A percentile compares a stretch with the other conserved stretches of the same genome.
These are phyloP conservation scores for Solanum lycopersicoides DNA, from an alignment of 257 asterid genomes.

Conservation along the genomic window DNA sequence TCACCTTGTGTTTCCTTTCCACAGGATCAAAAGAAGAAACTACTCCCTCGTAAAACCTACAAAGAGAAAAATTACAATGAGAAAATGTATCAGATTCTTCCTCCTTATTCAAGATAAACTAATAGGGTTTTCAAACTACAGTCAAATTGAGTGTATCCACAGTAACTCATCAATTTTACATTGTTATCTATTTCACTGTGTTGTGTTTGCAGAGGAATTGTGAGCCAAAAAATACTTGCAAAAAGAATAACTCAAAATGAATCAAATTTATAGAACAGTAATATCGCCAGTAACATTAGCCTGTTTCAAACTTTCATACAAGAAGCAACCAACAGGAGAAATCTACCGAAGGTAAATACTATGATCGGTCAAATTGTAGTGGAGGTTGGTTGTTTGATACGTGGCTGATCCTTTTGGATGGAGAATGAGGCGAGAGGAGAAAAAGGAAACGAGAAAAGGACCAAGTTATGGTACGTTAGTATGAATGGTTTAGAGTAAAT, in stretches of 20 bases:
- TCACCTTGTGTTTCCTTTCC: constrained; percentile 39
- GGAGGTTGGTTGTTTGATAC: neutral
- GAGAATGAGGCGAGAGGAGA: neutral
- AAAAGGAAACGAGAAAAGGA: neutral
- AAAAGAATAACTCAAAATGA: neutral
- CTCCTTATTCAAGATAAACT: too few relatives aligned
- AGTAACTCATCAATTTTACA: neutral
- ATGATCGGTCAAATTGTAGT: neutral
- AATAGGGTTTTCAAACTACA: neutral
- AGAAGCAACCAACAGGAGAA: neutral
- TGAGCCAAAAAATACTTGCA: neutral
- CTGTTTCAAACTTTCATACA: neutral
- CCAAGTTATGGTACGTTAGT: neutral
- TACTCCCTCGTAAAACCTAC: constrained; percentile 45
- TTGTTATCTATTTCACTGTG: neutral
- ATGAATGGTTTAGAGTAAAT: neutral
- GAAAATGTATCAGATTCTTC: neutral
- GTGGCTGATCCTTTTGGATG: neutral
- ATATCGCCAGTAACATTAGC: neutral
- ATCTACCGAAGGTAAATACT: neutral
- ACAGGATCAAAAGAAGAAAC: constrained; percentile 31
- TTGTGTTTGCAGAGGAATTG: neutral
- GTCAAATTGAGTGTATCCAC: neutral
- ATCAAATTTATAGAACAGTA: neutral
- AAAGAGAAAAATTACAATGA: constrained; percentile 7